These are phyloP conservation scores for Avena atlantica DNA, from an alignment of 176 grass and related monocot species.

Conservation along the genomic window DNA sequence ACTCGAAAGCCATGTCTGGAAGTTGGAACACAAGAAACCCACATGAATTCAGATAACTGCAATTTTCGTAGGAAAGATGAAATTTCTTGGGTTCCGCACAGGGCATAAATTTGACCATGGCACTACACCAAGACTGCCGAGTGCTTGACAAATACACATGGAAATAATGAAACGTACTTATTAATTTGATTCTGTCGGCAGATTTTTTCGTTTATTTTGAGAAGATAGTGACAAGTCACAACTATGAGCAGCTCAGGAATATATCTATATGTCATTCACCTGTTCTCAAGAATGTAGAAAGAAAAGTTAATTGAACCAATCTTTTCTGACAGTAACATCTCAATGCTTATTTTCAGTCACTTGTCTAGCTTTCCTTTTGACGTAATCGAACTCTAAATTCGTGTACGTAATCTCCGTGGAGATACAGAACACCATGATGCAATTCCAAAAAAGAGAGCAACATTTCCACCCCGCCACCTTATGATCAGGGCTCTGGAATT, in stretches of 20 bases:
- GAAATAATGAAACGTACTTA: not conserved
- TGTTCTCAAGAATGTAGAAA: not conserved
- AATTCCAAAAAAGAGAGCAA: not conserved
- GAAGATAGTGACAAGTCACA: not conserved
- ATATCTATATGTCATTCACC: not conserved
- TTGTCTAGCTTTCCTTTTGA: not conserved
- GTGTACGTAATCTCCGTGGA: not conserved
- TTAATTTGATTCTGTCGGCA: not conserved
- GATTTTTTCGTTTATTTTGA: not conserved
- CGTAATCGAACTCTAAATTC: not conserved
- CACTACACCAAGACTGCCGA: constrained; percentile 16
- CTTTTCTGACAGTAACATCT: not conserved
- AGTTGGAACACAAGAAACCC: not conserved
- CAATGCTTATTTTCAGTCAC: constrained; percentile 7
- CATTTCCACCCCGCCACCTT: not conserved
- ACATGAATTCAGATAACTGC: not conserved
- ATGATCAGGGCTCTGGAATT: not conserved
- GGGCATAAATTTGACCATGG: not conserved
- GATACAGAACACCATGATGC: not conserved
- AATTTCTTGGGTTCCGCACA: no score
- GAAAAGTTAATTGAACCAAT: not conserved
- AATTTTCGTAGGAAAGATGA: not conserved
- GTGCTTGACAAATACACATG: not conserved
- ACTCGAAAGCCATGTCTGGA: not conserved
- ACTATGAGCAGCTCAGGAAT: not conserved